phyloP scores from a whole-genome alignment of 2,329 filamentous ascomycete genomes.

The Furcasterigmium sp. region DNA sequence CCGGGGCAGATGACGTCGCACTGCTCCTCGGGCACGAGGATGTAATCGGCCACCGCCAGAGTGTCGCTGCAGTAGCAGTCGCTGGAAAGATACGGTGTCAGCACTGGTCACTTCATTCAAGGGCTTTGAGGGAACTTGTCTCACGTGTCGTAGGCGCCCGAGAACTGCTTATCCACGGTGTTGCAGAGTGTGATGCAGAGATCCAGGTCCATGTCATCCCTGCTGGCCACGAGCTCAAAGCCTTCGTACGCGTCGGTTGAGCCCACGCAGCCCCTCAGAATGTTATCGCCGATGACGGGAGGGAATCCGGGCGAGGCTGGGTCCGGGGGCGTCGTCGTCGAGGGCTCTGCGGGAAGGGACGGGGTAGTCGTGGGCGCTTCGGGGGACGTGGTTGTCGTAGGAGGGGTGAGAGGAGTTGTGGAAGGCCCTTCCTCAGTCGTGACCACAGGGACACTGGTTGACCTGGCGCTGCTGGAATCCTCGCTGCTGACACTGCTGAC shows the following conservation, averaged over 20 bases:
- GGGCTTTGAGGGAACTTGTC: slow-evolving; percentile 1
- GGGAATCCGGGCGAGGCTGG: too few relatives aligned
- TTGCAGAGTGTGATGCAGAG: slow-evolving; percentile 16
- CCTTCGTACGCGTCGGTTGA: slow-evolving; percentile 13
- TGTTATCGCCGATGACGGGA: too few relatives aligned
- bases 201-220: slow-evolving; percentile 11
- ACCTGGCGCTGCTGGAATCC: too few relatives aligned
- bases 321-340: too few relatives aligned
- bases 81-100: slow-evolving; percentile 1
- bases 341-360: too few relatives aligned
- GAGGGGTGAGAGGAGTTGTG: too few relatives aligned
- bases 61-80: slow-evolving; percentile 18
- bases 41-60: slow-evolving; percentile 7
- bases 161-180: slow-evolving; percentile 9
- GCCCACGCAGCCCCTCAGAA: neutral
- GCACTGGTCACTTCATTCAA: neutral
- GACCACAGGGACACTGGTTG: too few relatives aligned
- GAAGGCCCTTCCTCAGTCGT: too few relatives aligned
- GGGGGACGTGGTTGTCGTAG: too few relatives aligned
- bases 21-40: slow-evolving; percentile 4
- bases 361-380: too few relatives aligned
- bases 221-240: slow-evolving; percentile 12
- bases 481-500: too few relatives aligned
- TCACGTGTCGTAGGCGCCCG: slow-evolving; percentile 19
- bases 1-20: slow-evolving; percentile 37